A percentile compares a stretch with the other conserved stretches of the same genome.
phyloP scores from a whole-genome alignment of 2,329 filamentous ascomycete genomes.

The Epichloe uncinata region DNA sequence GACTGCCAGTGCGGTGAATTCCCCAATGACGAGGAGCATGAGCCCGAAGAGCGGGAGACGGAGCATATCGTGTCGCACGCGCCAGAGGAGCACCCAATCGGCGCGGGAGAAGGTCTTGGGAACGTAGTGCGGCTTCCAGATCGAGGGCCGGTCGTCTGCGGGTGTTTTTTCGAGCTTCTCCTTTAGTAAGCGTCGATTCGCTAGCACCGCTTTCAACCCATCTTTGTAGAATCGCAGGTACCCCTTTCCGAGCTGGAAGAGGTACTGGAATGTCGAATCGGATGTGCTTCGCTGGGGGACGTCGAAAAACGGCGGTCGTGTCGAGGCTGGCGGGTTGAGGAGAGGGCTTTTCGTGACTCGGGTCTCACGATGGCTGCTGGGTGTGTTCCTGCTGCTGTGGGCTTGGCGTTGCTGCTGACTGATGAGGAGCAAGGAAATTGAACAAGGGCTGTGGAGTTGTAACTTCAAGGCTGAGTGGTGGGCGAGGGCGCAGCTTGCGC shows the following conservation, averaged over 20 bases:
- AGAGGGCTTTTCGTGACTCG: slow-evolving; percentile 18
- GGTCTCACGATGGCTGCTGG: slow-evolving; percentile 12
- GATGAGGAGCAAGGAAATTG: not conserved
- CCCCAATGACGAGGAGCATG: slow-evolving; percentile 65
- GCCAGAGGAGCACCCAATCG: slow-evolving; percentile 55
- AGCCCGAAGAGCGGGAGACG: slow-evolving; percentile 68
- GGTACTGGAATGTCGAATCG: slow-evolving; percentile 28
- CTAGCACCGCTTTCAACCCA: slow-evolving; percentile 61
- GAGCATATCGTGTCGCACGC: slow-evolving; percentile 59
- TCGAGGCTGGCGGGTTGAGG: slow-evolving; percentile 60
- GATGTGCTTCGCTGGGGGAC: slow-evolving; percentile 40
- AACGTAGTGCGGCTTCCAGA: slow-evolving; percentile 20
- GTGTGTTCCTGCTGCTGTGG: slow-evolving; percentile 8
- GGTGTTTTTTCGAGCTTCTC: slow-evolving; percentile 30
- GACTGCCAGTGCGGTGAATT: slow-evolving; percentile 74
- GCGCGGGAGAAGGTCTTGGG: slow-evolving; percentile 39
- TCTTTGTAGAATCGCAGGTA: slow-evolving; percentile 82
- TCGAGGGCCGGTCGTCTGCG: slow-evolving; percentile 38
- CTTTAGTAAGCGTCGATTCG: slow-evolving; percentile 45
- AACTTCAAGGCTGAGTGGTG: slow-evolving; percentile 3
- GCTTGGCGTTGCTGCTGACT: slow-evolving; percentile 11
- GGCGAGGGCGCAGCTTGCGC: slow-evolving; percentile 8
- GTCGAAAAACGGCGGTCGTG: slow-evolving; percentile 55
- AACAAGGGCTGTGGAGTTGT: not conserved
- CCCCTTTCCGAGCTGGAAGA: slow-evolving; percentile 53